These are phyloP conservation scores for Coffea humblotiana DNA, from an alignment of 305 asterid species.

Conservation along the genomic window DNA sequence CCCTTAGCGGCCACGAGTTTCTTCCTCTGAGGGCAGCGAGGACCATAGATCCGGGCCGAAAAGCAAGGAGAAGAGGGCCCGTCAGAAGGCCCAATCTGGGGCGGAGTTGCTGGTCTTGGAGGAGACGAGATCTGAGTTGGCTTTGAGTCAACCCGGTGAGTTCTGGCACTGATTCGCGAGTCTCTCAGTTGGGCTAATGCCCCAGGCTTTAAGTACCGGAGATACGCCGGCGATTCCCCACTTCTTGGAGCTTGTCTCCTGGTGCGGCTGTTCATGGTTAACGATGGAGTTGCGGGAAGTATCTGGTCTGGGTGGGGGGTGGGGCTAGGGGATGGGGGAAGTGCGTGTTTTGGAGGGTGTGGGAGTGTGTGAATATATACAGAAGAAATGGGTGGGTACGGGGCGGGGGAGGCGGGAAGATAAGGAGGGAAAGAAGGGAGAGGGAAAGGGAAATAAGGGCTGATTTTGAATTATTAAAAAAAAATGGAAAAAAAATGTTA, in stretches of 20 bases:
- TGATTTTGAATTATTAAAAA: background rate
- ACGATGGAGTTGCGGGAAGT: background rate
- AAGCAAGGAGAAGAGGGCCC: slow-evolving; percentile 27
- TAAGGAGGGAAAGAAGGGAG: slow-evolving; percentile 20
- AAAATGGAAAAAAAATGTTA: background rate
- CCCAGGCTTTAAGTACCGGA: slow-evolving; percentile 40
- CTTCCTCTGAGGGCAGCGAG: slow-evolving; percentile 37
- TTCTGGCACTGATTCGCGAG: slow-evolving; percentile 31
- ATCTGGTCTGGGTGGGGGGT: too few species aligned
- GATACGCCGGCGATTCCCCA: slow-evolving; percentile 20
- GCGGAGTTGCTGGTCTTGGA: background rate
- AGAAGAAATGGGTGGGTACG: background rate
- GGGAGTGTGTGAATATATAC: background rate
- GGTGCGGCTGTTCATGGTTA: slow-evolving; percentile 30
- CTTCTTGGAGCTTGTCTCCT: slow-evolving; percentile 8
- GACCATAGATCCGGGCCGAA: slow-evolving; percentile 28
- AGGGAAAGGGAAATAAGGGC: background rate
- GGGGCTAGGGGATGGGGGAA: too few species aligned
- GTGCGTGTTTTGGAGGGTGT: background rate
- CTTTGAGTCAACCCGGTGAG: slow-evolving; percentile 13
- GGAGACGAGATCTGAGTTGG: slow-evolving; percentile 20
- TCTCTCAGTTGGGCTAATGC: slow-evolving; percentile 35
- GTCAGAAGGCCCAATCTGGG: slow-evolving; percentile 14
- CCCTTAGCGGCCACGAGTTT: slow-evolving; percentile 30
- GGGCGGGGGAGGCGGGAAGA: slow-evolving; percentile 20